phyloP scores from a whole-genome alignment of 495 filamentous ascomycete species.

The Xylaria acuta region DNA sequence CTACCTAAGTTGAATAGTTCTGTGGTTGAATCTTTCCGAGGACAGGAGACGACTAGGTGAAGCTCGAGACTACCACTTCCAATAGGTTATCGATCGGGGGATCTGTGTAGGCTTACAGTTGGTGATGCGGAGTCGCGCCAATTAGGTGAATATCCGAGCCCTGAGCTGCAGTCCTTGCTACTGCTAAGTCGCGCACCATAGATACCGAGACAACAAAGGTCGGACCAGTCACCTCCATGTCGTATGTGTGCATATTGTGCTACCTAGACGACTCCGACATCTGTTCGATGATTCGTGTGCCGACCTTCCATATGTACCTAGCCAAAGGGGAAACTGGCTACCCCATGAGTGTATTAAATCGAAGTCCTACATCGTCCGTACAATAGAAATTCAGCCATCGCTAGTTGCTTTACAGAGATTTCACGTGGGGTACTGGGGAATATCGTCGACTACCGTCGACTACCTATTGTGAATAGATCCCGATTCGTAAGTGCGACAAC shows the following conservation, averaged over 20 bases:
- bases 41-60: too few species aligned
- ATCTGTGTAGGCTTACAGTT: not conserved
- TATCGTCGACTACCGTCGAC: not conserved
- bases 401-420: not conserved
- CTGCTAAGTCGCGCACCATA: not conserved
- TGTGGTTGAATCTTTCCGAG: not conserved
- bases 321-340: not conserved
- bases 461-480: not conserved
- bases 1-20: not conserved
- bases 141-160: too few species aligned
- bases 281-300: not conserved
- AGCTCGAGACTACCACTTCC: not conserved
- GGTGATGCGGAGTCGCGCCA: not conserved
- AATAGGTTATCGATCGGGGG: not conserved
- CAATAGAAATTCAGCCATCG: too few species aligned
- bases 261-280: not conserved
- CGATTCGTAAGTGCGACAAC: not conserved
- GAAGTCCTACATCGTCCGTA: not conserved
- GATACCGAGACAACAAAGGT: not conserved
- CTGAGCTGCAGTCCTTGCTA: too few species aligned
- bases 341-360: not conserved
- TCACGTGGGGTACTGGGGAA: not conserved
- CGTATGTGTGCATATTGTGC: not conserved
- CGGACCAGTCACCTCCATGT: too few species aligned
- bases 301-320: not conserved